Evolutionary conservation across 2,329 filamentous ascomycete species (phyloP).

Genomic region (Gremmenia infestans): DNA sequence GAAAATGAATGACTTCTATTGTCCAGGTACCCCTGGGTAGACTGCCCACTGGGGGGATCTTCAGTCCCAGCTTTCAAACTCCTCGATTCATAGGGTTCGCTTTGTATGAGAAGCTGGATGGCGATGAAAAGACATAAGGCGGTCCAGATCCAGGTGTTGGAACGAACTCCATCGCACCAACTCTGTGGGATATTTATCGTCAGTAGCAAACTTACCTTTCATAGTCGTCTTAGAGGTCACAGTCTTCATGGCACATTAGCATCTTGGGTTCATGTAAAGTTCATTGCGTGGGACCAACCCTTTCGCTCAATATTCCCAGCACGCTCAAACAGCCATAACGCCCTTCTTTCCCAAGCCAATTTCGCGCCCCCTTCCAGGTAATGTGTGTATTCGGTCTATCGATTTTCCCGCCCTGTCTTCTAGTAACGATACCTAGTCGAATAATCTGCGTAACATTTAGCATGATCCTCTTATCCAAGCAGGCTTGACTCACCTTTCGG

Average conservation of each 20-base stretch:
- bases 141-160: no score
- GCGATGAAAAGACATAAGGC: no score
- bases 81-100: no score
- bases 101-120: no score
- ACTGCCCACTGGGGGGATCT: no score
- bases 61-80: no score
- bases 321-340: constrained; percentile 5
- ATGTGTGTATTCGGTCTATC: no score
- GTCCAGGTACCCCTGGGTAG: no score
- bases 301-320: constrained; percentile 11
- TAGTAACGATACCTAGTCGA: constrained; percentile 66
- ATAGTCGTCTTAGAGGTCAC: constrained; percentile 10
- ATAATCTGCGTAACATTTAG: constrained; percentile 39
- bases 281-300: constrained; percentile 36
- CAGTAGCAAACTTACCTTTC: neutral
- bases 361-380: neutral
- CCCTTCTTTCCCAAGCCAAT: constrained; percentile 3
- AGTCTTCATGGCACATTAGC: constrained; percentile 25
- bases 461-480: neutral
- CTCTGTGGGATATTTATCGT: no score
- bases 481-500: constrained; percentile 58
- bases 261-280: constrained; percentile 23
- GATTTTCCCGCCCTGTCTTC: neutral
- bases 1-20: no score
- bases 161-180: no score